Conservation (phyloP, 1,139 yeast species). For the Lodderomyces margitis region DNA sequence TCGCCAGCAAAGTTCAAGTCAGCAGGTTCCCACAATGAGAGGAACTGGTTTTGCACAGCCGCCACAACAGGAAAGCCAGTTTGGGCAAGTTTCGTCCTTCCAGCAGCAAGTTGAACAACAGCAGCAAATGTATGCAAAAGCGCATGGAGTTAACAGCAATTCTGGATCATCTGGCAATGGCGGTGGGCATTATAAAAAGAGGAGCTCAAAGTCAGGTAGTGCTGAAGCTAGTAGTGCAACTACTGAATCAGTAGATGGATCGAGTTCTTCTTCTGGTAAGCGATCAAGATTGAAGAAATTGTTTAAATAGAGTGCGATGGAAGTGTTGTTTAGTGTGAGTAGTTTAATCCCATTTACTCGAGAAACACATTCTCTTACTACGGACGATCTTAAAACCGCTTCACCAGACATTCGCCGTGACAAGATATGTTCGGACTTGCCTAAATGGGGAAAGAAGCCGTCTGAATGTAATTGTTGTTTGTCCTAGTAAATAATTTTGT, state of each 20-base stretch:
- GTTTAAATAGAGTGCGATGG: slow-evolving; percentile 36
- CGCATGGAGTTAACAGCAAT: slow-evolving; percentile 2
- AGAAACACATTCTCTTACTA: too few relatives aligned
- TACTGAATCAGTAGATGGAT: slow-evolving; percentile 8
- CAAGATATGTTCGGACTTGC: too few relatives aligned
- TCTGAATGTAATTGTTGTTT: too few relatives aligned
- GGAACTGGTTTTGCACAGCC: slow-evolving; percentile 8
- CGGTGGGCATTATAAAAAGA: slow-evolving; percentile 27
- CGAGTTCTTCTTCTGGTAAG: slow-evolving; percentile 26
- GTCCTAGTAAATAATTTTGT: too few relatives aligned
- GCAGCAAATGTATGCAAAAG: slow-evolving; percentile 4
- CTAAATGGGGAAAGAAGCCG: not conserved
- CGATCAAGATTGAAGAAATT: slow-evolving; percentile 35
- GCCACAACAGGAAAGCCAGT: slow-evolving; percentile 3
- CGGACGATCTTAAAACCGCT: too few relatives aligned
- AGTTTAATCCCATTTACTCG: too few relatives aligned
- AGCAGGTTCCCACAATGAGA: slow-evolving; percentile 14
- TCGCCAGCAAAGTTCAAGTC: slow-evolving; percentile 8
- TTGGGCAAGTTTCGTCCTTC: slow-evolving; percentile 5
- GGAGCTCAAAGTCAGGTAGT: slow-evolving; percentile 11
- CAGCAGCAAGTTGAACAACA: slow-evolving; percentile 7
- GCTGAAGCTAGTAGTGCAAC: not conserved
- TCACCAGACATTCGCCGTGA: too few relatives aligned
- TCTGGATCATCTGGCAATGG: not conserved
- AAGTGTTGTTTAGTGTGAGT: too few relatives aligned